A percentile compares a stretch with the other conserved stretches of the same genome.
Conservation (phyloP, 768 basidiomycete genomes). For the Pisolithus marmoratus region DNA sequence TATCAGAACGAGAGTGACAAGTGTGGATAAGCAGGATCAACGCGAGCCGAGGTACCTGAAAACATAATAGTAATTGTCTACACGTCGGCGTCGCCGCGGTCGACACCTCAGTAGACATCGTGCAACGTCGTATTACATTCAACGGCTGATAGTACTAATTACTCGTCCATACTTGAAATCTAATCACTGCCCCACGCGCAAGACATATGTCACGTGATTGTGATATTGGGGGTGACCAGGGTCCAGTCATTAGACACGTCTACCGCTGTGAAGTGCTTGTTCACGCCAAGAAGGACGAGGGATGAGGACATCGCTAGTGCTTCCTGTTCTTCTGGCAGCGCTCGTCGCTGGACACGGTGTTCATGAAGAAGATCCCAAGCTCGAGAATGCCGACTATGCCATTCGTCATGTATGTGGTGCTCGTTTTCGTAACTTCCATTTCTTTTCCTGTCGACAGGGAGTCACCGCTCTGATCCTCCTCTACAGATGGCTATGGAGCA, state of each 20-base stretch:
- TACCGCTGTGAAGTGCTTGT: not conserved
- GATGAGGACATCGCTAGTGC: constrained; percentile 26
- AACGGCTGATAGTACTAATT: too few relatives aligned
- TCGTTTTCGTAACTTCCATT: not conserved
- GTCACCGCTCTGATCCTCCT: constrained; percentile 5
- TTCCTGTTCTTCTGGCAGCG: constrained; percentile 31
- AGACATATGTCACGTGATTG: not conserved
- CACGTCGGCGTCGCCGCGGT: too few relatives aligned
- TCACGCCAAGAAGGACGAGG: not conserved
- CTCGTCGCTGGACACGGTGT: constrained; percentile 53
- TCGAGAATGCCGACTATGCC: constrained; percentile 54
- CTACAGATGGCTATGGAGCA: constrained; percentile 83
- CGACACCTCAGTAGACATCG: too few relatives aligned
- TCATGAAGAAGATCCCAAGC: constrained; percentile 57
- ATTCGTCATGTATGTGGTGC: constrained; percentile 76
- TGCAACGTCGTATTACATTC: too few relatives aligned
- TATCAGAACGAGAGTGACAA: too few relatives aligned
- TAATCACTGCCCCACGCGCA: too few relatives aligned
- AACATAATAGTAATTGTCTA: too few relatives aligned
- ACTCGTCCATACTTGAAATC: too few relatives aligned
- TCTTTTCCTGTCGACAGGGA: constrained; percentile 4
- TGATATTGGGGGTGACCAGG: not conserved
- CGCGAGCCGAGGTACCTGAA: too few relatives aligned
- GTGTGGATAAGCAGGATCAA: too few relatives aligned
- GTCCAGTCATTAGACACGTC: not conserved